phyloP scores from a whole-genome alignment of 176 grass and related monocot species.

The Melocanna baccifera region DNA sequence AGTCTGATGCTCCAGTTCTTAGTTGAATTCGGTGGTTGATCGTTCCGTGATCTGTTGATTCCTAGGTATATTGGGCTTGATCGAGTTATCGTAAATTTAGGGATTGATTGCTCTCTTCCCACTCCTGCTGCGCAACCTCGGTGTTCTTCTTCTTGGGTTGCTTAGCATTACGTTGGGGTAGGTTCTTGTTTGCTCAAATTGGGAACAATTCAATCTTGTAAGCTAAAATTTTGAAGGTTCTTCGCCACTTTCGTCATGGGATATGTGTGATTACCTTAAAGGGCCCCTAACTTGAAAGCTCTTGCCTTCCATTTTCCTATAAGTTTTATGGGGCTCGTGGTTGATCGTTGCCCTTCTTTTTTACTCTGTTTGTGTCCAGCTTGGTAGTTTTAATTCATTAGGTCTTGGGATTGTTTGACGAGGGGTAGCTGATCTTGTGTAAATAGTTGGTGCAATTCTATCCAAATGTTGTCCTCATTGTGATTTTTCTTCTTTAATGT shows the following conservation, averaged over 20 bases:
- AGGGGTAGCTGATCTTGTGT: not conserved
- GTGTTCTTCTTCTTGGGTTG: not conserved
- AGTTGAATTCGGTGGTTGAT: conserved; percentile 1
- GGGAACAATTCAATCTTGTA: conserved; percentile 1
- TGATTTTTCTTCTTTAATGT: not conserved
- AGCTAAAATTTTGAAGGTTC: not conserved
- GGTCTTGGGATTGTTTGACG: not conserved
- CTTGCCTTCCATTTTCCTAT: not conserved
- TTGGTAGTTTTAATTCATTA: not conserved
- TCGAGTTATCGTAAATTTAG: not conserved
- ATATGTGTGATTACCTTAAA: not conserved
- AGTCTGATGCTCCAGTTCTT: not conserved
- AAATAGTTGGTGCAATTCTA: not conserved
- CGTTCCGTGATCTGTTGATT: not conserved
- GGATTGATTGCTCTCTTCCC: not conserved
- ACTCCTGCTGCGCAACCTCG: not conserved
- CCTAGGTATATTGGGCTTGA: not conserved
- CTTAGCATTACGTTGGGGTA: not conserved
- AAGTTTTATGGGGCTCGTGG: not conserved
- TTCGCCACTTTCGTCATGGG: conserved; percentile 6
- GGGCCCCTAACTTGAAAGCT: not conserved
- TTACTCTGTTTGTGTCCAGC: not conserved
- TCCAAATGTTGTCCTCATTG: not conserved
- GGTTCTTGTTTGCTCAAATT: conserved; percentile 1
- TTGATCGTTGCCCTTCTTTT: not conserved